Conservation (phyloP, 2,329 filamentous ascomycete genomes). For the Ascochyta pisi region DNA sequence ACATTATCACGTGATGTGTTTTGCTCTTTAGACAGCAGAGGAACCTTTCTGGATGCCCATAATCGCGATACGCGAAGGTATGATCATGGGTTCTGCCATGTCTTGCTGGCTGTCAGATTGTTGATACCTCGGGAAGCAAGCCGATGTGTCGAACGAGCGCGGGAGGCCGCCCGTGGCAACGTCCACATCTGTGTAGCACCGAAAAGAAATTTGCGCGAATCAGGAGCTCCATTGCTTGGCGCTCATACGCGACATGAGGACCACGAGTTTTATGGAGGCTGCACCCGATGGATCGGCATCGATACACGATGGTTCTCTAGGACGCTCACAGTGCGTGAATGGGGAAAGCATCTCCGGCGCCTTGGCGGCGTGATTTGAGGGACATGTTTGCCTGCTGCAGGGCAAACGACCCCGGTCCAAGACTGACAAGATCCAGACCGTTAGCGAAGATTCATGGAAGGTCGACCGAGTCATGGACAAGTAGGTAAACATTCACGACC, state of each 20-base stretch:
- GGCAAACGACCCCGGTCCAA: not conserved
- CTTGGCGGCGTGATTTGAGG: slow-evolving; percentile 2
- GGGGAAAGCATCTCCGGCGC: slow-evolving; percentile 10
- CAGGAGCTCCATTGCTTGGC: not conserved
- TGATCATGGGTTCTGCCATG: too few species aligned
- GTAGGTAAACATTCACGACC: not conserved
- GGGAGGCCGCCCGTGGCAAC: too few species aligned
- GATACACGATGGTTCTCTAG: slow-evolving; percentile 3
- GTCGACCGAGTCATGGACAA: slow-evolving; percentile 3
- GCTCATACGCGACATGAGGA: slow-evolving; percentile 1
- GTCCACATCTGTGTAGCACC: not conserved
- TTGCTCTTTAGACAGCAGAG: too few species aligned
- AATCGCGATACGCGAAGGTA: too few species aligned
- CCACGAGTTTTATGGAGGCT: not conserved
- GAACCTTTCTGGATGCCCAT: too few species aligned
- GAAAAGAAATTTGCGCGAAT: slow-evolving; percentile 6
- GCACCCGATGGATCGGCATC: slow-evolving; percentile 11
- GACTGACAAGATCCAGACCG: slow-evolving; percentile 3
- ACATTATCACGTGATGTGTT: too few species aligned
- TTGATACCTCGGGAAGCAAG: too few species aligned
- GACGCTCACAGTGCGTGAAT: slow-evolving; percentile 7
- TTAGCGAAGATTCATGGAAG: not conserved
- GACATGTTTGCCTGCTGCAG: not conserved
- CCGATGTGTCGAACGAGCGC: too few species aligned
- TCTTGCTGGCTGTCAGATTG: too few species aligned